These are phyloP conservation scores for Teratosphaeria viscida DNA, from an alignment of 2,329 filamentous ascomycete genomes.

Conservation along the genomic window DNA sequence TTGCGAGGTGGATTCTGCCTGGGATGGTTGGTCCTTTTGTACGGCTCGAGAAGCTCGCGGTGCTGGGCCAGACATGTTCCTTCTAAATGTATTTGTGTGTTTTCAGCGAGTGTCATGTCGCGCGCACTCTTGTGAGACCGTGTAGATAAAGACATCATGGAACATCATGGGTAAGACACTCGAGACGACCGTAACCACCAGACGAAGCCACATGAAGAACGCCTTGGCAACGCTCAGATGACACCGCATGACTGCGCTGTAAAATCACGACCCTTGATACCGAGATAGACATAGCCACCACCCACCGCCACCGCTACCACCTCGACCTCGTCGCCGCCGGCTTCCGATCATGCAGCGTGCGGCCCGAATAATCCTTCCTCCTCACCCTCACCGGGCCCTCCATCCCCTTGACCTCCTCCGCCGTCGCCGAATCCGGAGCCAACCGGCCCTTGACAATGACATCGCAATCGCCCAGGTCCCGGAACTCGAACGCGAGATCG, in stretches of 20 bases:
- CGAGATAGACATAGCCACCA: background rate
- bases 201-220: background rate
- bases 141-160: background rate
- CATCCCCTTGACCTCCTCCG: conserved; percentile 27
- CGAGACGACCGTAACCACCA: too few relatives aligned
- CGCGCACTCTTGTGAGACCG: background rate
- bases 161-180: background rate
- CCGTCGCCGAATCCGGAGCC: background rate
- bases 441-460: conserved; percentile 35
- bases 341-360: background rate
- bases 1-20: background rate
- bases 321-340: background rate
- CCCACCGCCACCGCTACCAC: background rate
- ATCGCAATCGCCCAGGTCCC: conserved; percentile 36
- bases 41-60: background rate
- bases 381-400: conserved; percentile 36
- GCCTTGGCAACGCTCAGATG: background rate
- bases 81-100: background rate
- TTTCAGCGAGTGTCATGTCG: background rate
- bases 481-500: conserved; percentile 34
- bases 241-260: background rate
- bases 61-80: background rate
- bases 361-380: conserved; percentile 9
- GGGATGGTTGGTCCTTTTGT: background rate
- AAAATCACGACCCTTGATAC: background rate